phyloP scores from a whole-genome alignment of 202 grass and related monocot genomes.

The Dendrocalamus latiflorus region DNA sequence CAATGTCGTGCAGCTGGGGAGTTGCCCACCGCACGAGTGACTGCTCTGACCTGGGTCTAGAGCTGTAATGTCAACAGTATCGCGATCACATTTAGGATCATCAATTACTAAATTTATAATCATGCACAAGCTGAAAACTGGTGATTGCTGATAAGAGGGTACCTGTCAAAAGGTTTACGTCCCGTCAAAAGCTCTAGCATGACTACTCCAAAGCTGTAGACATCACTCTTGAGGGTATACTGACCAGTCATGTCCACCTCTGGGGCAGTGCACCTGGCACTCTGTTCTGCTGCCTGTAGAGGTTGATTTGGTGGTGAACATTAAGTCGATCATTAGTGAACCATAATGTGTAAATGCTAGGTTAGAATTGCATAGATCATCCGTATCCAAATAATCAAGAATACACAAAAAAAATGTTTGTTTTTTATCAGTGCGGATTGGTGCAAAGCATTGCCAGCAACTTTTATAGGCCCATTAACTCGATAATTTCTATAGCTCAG shows the following conservation, averaged over 20 bases:
- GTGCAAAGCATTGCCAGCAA: background rate
- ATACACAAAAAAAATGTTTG: background rate
- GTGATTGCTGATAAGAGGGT: background rate
- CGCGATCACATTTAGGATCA: background rate
- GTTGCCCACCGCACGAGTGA: conserved; percentile 79
- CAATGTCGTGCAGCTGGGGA: conserved; percentile 93
- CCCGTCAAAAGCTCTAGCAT: conserved; percentile 98
- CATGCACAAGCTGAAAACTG: background rate
- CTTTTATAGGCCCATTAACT: background rate
- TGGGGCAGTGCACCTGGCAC: conserved; percentile 62
- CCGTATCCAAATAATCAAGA: conserved; percentile 14
- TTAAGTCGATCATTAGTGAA: conserved; percentile 1
- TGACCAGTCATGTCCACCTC: conserved; percentile 82
- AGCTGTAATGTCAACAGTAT: conserved; percentile 39
- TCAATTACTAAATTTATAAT: conserved; percentile 1
- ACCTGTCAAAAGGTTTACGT: conserved; percentile 79
- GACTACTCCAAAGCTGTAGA: conserved; percentile 93
- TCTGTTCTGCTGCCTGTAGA: conserved; percentile 56
- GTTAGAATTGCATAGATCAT: background rate
- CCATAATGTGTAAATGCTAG: background rate
- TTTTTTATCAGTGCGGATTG: background rate
- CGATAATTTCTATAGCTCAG: background rate
- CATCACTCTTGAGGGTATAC: conserved; percentile 89
- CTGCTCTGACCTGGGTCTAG: conserved; percentile 73
- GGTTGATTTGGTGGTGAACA: conserved; percentile 10